Conservation (phyloP, 257 asterid genomes). For the Petunia axillaris region DNA sequence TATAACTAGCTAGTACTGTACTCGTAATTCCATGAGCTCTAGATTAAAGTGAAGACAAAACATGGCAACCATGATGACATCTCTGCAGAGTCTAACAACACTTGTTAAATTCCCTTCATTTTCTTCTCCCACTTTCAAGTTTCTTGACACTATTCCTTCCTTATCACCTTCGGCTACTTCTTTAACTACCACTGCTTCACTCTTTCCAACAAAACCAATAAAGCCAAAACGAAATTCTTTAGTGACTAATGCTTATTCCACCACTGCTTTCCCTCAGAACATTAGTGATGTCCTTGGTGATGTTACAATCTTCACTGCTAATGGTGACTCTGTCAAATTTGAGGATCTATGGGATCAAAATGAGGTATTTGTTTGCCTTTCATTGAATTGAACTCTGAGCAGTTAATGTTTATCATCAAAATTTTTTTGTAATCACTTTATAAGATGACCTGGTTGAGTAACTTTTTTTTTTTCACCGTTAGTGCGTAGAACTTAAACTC, state of each 20-base stretch:
- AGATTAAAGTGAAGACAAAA: not conserved
- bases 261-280: slow-evolving; percentile 47
- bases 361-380: slow-evolving; percentile 46
- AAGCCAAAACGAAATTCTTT: slow-evolving; percentile 29
- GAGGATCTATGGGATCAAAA: slow-evolving; percentile 81
- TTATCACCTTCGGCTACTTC: slow-evolving; percentile 34
- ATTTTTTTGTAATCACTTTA: not conserved
- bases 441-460: not conserved
- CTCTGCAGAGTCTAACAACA: slow-evolving; percentile 33
- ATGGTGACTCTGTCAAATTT: slow-evolving; percentile 73
- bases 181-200: not conserved
- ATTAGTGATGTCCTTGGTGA: slow-evolving; percentile 62
- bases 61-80: slow-evolving; percentile 48
- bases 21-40: no score
- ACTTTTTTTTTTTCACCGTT: not conserved
- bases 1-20: not conserved
- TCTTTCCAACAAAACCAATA: slow-evolving; percentile 16
- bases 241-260: slow-evolving; percentile 41
- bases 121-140: slow-evolving; percentile 27
- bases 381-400: no score
- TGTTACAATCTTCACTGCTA: slow-evolving; percentile 64
- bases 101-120: slow-evolving; percentile 24
- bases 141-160: slow-evolving; percentile 28
- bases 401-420: not conserved
- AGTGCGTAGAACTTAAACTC: not conserved